phyloP scores from a whole-genome alignment of 1,284 basidiomycete genomes.

The Austroboletus niveus region DNA sequence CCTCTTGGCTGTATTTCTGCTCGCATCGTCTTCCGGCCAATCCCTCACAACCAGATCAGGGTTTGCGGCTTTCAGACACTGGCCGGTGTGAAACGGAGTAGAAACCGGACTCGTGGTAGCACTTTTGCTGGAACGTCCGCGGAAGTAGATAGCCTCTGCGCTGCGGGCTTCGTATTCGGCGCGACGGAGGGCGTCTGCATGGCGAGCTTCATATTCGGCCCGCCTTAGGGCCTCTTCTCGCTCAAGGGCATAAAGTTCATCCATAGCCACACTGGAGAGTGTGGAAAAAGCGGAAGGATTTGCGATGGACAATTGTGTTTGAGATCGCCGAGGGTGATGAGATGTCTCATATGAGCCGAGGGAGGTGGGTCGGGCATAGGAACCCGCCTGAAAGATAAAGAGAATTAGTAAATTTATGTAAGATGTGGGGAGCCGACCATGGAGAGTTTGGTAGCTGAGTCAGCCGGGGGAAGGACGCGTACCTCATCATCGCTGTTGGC shows the following conservation, averaged over 20 bases:
- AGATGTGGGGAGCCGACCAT: constrained; percentile 20
- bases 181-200: constrained; percentile 74
- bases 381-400: constrained; percentile 45
- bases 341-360: constrained; percentile 47
- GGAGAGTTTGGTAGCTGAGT: constrained; percentile 8
- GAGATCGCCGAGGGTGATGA: constrained; percentile 41
- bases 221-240: constrained; percentile 78
- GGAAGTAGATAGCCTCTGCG: constrained; percentile 52
- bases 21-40: constrained; percentile 32
- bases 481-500: constrained; percentile 81
- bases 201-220: constrained; percentile 82
- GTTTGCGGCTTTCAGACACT: constrained; percentile 17
- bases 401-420: constrained; percentile 21
- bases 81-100: constrained; percentile 42
- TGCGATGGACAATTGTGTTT: constrained; percentile 33
- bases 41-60: constrained; percentile 42
- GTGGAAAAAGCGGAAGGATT: constrained; percentile 65
- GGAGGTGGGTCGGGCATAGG: constrained; percentile 69
- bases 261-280: constrained; percentile 79
- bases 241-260: constrained; percentile 85
- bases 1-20: constrained; percentile 28
- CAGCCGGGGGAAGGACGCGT: constrained; percentile 22
- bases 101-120: constrained; percentile 69
- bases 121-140: constrained; percentile 53
- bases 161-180: constrained; percentile 73